phyloP scores from a whole-genome alignment of 805 yeast genomes.

The Ogataea pignaliae region DNA sequence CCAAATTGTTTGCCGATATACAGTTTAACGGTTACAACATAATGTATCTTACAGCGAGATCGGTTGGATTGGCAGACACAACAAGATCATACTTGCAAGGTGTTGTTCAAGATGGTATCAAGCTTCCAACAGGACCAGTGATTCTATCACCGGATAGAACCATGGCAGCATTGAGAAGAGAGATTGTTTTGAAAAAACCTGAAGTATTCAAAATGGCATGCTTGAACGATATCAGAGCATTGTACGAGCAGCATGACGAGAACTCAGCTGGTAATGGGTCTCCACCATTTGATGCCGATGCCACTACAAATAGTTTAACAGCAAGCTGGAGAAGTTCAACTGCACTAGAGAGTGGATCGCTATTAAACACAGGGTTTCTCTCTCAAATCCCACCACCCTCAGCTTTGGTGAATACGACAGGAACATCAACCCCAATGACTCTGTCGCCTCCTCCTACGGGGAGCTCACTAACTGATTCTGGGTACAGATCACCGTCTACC shows the following conservation, averaged over 20 bases:
- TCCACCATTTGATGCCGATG: neutral
- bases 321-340: no score
- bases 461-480: neutral
- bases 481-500: neutral
- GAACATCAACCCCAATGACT: neutral
- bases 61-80: slow-evolving; percentile 92
- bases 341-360: no score
- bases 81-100: slow-evolving; percentile 80
- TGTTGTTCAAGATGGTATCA: slow-evolving; percentile 69
- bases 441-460: neutral
- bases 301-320: neutral
- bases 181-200: slow-evolving; percentile 90
- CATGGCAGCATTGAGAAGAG: slow-evolving; percentile 89
- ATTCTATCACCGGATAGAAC: slow-evolving; percentile 94
- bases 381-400: neutral
- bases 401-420: neutral
- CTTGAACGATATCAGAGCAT: slow-evolving; percentile 72
- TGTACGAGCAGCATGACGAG: slow-evolving; percentile 38
- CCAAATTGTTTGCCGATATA: slow-evolving; percentile 86
- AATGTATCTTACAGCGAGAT: slow-evolving; percentile 88
- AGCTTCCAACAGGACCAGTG: slow-evolving; percentile 87
- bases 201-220: slow-evolving; percentile 99
- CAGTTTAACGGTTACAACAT: slow-evolving; percentile 84
- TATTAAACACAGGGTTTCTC: no score
- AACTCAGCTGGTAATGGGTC: neutral